Conservation (phyloP, 768 basidiomycete genomes). For the Phlebiopsis gigantea region DNA sequence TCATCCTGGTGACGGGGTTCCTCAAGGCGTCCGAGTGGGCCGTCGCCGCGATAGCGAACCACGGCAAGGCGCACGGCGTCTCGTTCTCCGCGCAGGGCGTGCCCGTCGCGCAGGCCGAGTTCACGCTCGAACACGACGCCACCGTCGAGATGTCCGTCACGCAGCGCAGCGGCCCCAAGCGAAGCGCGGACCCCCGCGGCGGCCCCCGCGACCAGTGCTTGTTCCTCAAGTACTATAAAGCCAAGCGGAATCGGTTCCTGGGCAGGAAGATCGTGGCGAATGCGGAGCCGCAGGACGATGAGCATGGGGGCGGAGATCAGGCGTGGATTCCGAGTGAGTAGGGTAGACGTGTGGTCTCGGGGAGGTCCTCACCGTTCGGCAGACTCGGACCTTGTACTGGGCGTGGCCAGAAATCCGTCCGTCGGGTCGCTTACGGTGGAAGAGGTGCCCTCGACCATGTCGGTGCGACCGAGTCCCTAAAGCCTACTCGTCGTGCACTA, state of each 20-base stretch:
- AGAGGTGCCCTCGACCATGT: background rate
- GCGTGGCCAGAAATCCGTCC: too few species aligned
- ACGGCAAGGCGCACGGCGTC: background rate
- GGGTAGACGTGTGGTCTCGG: background rate
- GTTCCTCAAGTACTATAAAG: conserved; percentile 11
- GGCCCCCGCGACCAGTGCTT: conserved; percentile 7
- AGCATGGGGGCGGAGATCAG: background rate
- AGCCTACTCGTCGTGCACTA: too few species aligned
- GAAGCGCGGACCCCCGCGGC: background rate
- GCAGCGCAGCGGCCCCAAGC: conserved; percentile 1
- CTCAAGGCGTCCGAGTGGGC: conserved; percentile 4
- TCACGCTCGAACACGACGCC: background rate
- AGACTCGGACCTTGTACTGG: too few species aligned
- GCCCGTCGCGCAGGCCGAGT: background rate
- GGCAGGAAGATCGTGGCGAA: conserved; percentile 1
- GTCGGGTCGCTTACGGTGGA: background rate
- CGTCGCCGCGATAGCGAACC: background rate
- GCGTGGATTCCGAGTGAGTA: background rate
- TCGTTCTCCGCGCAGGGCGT: background rate
- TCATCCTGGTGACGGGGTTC: background rate
- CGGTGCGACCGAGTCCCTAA: too few species aligned
- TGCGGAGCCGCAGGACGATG: conserved; percentile 1
- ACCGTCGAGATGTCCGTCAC: background rate
- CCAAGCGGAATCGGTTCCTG: conserved; percentile 1
- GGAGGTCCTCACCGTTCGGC: too few species aligned